phyloP scores from a whole-genome alignment of 2,329 filamentous ascomycete species.

The Trichoderma afroharzianum region DNA sequence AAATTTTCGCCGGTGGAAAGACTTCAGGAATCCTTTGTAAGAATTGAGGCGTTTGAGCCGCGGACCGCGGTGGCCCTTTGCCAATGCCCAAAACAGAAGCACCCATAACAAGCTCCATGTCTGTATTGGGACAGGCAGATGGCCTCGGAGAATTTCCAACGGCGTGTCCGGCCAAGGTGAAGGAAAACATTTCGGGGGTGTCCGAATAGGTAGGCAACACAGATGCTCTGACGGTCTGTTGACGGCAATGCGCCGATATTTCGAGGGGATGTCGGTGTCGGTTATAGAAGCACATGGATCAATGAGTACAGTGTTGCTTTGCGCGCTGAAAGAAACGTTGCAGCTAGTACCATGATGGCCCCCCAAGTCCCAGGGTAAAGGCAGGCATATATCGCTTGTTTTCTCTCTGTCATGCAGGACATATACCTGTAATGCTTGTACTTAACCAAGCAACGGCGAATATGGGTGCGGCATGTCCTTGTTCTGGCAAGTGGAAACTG shows the following conservation, averaged over 20 bases:
- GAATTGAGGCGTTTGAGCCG: not conserved
- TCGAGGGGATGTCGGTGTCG: not conserved
- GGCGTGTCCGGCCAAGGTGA: constrained; percentile 5
- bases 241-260: not conserved
- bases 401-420: not conserved
- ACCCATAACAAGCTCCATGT: not conserved
- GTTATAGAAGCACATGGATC: not conserved
- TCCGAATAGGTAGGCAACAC: not conserved
- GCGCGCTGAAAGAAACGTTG: not conserved
- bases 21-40: not conserved
- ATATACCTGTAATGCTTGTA: not conserved
- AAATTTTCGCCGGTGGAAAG: not conserved
- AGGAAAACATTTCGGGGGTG: constrained; percentile 2
- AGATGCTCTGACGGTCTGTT: not conserved
- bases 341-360: not conserved
- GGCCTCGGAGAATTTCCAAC: not conserved
- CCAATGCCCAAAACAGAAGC: not conserved
- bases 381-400: not conserved
- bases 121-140: not conserved
- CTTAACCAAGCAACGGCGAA: not conserved
- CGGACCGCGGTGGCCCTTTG: not conserved
- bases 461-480: not conserved
- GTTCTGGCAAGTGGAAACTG: not conserved
- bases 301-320: not conserved
- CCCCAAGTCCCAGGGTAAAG: not conserved